phyloP scores from a whole-genome alignment of 2,329 filamentous ascomycete species.

The Colletotrichum tropicale region DNA sequence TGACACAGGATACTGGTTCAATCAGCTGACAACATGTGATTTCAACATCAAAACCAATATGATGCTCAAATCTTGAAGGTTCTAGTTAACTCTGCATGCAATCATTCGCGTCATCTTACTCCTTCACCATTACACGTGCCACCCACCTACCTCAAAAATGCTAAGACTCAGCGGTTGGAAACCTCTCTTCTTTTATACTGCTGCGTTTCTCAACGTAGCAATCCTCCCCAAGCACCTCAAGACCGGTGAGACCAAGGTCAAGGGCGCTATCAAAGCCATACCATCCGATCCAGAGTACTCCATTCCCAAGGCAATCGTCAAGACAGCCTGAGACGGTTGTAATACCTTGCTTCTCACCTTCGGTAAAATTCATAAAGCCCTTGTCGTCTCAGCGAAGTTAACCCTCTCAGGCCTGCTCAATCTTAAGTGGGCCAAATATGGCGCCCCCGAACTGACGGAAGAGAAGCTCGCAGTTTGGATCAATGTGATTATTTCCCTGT shows the following conservation, averaged over 20 bases:
- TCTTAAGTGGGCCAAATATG: not conserved
- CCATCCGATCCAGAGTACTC: not conserved
- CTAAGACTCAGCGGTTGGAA: not conserved
- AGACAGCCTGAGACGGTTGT: not conserved
- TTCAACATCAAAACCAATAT: not conserved
- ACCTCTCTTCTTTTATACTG: not conserved
- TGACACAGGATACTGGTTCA: not conserved
- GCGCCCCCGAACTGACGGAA: not conserved
- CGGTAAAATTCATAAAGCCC: rapidly evolving
- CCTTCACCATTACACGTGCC: not conserved
- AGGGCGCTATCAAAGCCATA: not conserved
- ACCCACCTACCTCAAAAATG: not conserved
- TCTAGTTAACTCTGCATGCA: rapidly evolving
- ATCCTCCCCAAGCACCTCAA: not conserved
- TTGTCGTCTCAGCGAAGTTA: rapidly evolving
- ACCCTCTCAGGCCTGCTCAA: not conserved
- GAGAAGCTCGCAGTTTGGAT: not conserved
- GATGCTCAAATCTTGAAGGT: rapidly evolving
- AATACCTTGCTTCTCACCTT: not conserved
- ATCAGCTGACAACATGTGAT: not conserved
- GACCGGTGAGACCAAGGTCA: not conserved
- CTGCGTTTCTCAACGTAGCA: rapidly evolving
- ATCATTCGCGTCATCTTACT: not conserved
- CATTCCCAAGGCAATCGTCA: not conserved
- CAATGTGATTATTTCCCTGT: not conserved